These are phyloP conservation scores for Psilocybe sp. DNA, from an alignment of 768 basidiomycete genomes.

Conservation along the genomic window DNA sequence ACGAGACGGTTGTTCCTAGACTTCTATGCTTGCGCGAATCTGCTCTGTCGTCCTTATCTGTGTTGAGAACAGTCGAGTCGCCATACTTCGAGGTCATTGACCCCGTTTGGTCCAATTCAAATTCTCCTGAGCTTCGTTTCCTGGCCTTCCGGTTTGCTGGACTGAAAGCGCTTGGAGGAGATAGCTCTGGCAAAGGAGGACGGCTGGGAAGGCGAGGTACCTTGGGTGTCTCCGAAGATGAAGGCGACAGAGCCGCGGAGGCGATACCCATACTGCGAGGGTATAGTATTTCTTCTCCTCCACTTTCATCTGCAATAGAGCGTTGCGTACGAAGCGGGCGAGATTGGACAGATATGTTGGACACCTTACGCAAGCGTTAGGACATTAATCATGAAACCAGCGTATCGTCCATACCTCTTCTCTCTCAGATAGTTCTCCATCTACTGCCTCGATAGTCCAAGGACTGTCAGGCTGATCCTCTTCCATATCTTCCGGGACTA, in stretches of 20 bases:
- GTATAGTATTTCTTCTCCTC: constrained; percentile 88
- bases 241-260: constrained; percentile 25
- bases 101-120: constrained; percentile 74
- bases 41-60: constrained; percentile 49
- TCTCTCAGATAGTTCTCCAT: constrained; percentile 71
- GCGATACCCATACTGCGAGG: constrained; percentile 52
- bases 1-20: constrained; percentile 47
- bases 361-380: constrained; percentile 29
- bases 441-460: constrained; percentile 86
- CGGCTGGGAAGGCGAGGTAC: constrained; percentile 28
- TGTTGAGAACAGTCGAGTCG: constrained; percentile 36
- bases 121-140: constrained; percentile 81
- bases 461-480: constrained; percentile 75
- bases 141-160: constrained; percentile 53
- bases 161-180: constrained; percentile 67
- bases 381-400: constrained; percentile 2
- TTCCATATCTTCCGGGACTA: constrained; percentile 31
- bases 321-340: constrained; percentile 56
- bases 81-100: constrained; percentile 51
- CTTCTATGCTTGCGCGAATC: constrained; percentile 69
- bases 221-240: constrained; percentile 23
- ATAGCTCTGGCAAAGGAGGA: constrained; percentile 27
- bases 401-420: constrained; percentile 53
- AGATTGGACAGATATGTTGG: constrained; percentile 40
- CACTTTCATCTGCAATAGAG: constrained; percentile 80